phyloP scores from a whole-genome alignment of 108 stramenopile genomes.

The Mediolabrus comicus region DNA sequence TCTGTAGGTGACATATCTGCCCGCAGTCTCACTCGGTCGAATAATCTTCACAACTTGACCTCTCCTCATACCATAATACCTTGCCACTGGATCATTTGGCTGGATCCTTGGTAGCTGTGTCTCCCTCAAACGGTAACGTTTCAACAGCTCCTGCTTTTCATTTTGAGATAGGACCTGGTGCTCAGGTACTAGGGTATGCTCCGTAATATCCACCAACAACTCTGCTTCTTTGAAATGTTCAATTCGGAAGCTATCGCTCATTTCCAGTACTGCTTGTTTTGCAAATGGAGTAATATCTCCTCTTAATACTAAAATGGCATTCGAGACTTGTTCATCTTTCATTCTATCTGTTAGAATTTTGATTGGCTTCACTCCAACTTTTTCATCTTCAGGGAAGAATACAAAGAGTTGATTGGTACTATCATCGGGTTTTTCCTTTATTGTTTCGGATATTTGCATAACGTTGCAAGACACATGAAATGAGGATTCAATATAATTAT shows the following conservation, averaged over 20 bases:
- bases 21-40: constrained; percentile 98
- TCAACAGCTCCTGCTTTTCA: constrained; percentile 93
- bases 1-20: constrained; percentile 98
- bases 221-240: constrained; percentile 99
- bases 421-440: constrained; percentile 86
- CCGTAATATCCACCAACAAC: constrained; percentile 98
- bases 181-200: constrained; percentile 92
- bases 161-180: constrained; percentile 91
- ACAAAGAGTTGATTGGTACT: constrained; percentile 90
- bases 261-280: constrained; percentile 89
- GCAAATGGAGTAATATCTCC: constrained; percentile 94
- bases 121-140: constrained; percentile 96
- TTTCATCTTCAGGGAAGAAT: constrained; percentile 95
- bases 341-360: constrained; percentile 91
- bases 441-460: constrained; percentile 1
- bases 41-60: constrained; percentile 99
- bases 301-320: constrained; percentile 89
- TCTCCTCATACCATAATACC: constrained; percentile 97
- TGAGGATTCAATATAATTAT: background rate
- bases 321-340: constrained; percentile 76
- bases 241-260: constrained; percentile 83
- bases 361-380: constrained; percentile 93
- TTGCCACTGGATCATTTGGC: constrained; percentile 95
- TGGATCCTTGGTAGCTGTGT: constrained; percentile 99
- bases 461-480: background rate